A percentile compares a stretch with the other conserved stretches of the same genome.
Evolutionary conservation across 2,329 filamentous ascomycete genomes (phyloP).

Genomic region (Ascochyta viciae-villosae): DNA sequence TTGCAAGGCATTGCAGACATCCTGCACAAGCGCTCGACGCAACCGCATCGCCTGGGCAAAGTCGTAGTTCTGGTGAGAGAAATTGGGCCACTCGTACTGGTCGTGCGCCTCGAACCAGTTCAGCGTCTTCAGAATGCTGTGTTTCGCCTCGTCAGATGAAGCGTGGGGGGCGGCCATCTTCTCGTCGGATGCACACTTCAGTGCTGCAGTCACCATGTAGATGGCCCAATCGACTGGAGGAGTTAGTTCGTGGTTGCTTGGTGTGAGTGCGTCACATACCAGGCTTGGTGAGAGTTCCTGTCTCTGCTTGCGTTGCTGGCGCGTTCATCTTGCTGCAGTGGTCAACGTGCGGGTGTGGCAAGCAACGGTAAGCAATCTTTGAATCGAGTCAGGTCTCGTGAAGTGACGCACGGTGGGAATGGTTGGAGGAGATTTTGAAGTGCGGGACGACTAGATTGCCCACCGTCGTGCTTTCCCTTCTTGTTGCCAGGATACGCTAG

Average conservation of each 20-base stretch:
- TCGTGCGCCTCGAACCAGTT: conserved; percentile 25
- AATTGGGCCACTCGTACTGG: conserved; percentile 27
- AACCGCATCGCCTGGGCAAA: conserved; percentile 27
- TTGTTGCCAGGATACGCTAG: neutral
- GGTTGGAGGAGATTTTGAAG: neutral
- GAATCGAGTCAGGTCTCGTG: neutral
- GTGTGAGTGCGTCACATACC: conserved; percentile 4
- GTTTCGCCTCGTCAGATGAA: conserved; percentile 15
- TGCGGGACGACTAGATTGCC: neutral
- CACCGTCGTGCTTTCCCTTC: neutral
- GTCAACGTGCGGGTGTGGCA: neutral
- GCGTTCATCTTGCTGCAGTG: neutral
- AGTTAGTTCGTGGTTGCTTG: neutral
- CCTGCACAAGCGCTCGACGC: conserved; percentile 22
- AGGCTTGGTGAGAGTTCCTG: conserved; percentile 17
- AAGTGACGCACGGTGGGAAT: too few relatives aligned
- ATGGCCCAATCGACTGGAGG: conserved; percentile 19
- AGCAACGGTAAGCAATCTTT: neutral
- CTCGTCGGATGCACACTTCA: conserved; percentile 15
- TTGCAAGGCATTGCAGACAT: conserved; percentile 22
- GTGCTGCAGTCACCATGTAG: conserved; percentile 22
- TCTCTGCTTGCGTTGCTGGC: conserved; percentile 10
- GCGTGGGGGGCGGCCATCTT: neutral
- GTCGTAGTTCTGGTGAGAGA: conserved; percentile 18
- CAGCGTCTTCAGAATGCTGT: conserved; percentile 20